phyloP scores from a whole-genome alignment of 495 filamentous ascomycete species.

The Geoglossum glabrum region DNA sequence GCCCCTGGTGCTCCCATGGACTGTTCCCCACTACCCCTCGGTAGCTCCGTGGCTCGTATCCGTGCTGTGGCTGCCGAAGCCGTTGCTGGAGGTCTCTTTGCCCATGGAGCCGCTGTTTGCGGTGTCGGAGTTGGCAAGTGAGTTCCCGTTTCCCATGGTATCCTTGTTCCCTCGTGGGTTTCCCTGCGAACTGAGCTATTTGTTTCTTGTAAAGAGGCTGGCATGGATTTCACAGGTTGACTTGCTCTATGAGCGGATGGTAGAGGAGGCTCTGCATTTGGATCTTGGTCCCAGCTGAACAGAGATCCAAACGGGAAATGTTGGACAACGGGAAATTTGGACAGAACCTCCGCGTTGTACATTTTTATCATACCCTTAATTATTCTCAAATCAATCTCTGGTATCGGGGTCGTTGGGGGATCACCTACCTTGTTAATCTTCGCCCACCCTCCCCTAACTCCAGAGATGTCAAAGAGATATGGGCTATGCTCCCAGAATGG shows the following conservation, averaged over 20 bases:
- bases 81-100: conserved; percentile 11
- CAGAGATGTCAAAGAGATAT: conserved; percentile 85
- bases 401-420: not conserved
- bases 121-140: conserved; percentile 10
- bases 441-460: conserved; percentile 76
- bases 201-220: conserved; percentile 3
- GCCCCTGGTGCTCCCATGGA: not conserved
- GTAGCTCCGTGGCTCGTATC: not conserved
- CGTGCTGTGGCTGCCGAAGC: conserved; percentile 3
- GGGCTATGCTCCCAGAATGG: conserved; percentile 98
- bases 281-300: conserved; percentile 64
- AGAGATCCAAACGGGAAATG: conserved; percentile 59
- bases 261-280: conserved; percentile 28
- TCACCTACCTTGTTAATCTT: conserved; percentile 81
- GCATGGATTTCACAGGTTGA: conserved; percentile 24
- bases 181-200: not conserved
- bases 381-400: conserved; percentile 1
- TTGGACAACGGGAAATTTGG: conserved; percentile 51
- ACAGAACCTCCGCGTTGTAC: conserved; percentile 49
- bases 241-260: conserved; percentile 35
- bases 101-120: conserved; percentile 26
- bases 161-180: conserved; percentile 15
- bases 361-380: conserved; percentile 50
- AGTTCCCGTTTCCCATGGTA: conserved; percentile 27
- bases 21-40: not conserved